Conservation (phyloP, 805 yeast genomes). For the Lachancea fermentati region DNA sequence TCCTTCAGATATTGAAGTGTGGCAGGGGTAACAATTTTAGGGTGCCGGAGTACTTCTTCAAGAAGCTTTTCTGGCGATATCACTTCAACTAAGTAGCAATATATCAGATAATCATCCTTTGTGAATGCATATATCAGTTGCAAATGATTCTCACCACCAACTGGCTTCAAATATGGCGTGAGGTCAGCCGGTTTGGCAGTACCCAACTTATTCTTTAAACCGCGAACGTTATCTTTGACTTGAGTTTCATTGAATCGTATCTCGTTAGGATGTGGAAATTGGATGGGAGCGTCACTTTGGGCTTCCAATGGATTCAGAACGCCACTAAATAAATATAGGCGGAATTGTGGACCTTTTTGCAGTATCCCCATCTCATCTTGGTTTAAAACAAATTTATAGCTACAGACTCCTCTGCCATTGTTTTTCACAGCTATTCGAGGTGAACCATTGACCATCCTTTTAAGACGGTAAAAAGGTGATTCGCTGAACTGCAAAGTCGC, state of each 20-base stretch:
- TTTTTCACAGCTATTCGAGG: constrained; percentile 42
- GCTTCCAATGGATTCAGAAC: constrained; percentile 26
- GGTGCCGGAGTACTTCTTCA: constrained; percentile 37
- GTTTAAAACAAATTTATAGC: constrained; percentile 38
- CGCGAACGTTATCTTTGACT: constrained; percentile 55
- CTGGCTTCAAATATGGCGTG: constrained; percentile 41
- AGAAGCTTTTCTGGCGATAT: constrained; percentile 39
- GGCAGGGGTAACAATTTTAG: constrained; percentile 47
- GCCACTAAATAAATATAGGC: constrained; percentile 53
- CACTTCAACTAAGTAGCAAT: constrained; percentile 53
- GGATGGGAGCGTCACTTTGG: constrained; percentile 60
- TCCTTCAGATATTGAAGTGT: constrained; percentile 45
- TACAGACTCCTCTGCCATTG: constrained; percentile 42
- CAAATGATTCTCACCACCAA: constrained; percentile 37
- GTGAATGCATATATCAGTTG: constrained; percentile 57
- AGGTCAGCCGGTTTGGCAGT: constrained; percentile 80
- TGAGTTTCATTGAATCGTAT: constrained; percentile 50
- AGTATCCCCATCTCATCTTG: constrained; percentile 39
- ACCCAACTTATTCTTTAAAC: constrained; percentile 71
- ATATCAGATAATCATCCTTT: constrained; percentile 43
- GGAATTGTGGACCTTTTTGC: constrained; percentile 25
- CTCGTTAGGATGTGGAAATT: constrained; percentile 72
- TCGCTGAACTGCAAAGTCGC: constrained; percentile 36
- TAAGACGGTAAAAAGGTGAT: constrained; percentile 51
- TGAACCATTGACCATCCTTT: constrained; percentile 41